Evolutionary conservation across 2,329 filamentous ascomycete species (phyloP), one percentile per base, ranked within the genome.

Genomic region (Exophiala xenobiotica): DNA sequence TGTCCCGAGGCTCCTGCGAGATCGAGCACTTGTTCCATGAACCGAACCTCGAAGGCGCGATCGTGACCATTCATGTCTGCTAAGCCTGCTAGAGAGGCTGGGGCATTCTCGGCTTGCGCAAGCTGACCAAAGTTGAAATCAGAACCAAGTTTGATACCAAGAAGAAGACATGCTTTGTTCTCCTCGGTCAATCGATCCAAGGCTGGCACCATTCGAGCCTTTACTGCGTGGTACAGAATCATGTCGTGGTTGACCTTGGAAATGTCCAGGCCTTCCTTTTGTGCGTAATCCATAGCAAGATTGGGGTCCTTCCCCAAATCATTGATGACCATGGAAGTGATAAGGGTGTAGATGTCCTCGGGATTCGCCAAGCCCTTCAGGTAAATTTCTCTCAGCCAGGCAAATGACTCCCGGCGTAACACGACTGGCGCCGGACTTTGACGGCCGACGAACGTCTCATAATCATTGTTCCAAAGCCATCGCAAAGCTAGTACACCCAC

Each of bases 101-200:
- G 68, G 1, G 62, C 61, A 46, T 65, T 69, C 49, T 72, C 69
- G 0, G 64, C 70, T 49, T 72, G 70, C 1, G 66, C 69, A 1
- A 72, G 50, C 49, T 72, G 70, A 2, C 66, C 65, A 18, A 70
- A 64, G 53, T 71, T 71, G 49, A 72, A 62, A 6, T 63, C 57
- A 11, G 66, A 63, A 2, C 68, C 69, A 4, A 71, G 59, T 48
- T 62, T 55, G 18, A 73, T 61, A 9, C 66, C 65, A 22, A 60
- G 56, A 29, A 71, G 52, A 35, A 72, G 44, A 29, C 65, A 53
- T 4, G 54, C 54, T 16, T 49, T 58, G 33, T 50, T 43, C 6
- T 24, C 4, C 12, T 41, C 8, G 1, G 59, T 26, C 22, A 71
- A 56, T 4, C 45, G 53, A 16, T 63, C 51, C 5, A 71, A 27